Conservation (phyloP, 345 rosid genomes). For the Reutealis trisperma region DNA sequence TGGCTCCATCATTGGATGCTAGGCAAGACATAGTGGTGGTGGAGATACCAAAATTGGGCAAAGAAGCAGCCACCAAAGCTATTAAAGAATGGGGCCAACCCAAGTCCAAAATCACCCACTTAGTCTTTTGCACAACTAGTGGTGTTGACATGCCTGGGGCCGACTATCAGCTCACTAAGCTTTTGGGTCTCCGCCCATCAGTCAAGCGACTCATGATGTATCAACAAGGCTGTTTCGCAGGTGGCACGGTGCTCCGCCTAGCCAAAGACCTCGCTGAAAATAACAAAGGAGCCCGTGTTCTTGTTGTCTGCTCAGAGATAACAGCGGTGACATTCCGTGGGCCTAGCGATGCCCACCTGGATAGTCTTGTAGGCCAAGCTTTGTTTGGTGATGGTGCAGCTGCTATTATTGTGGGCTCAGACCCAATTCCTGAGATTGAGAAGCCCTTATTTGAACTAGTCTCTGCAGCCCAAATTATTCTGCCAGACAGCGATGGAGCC, state of each 20-base stretch:
- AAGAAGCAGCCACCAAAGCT: conserved; percentile 75
- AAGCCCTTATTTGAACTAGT: conserved; percentile 65
- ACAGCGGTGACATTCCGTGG: conserved; percentile 85
- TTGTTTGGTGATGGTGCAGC: conserved; percentile 76
- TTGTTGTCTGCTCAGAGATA: conserved; percentile 75
- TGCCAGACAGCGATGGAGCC: conserved; percentile 73
- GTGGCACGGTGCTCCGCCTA: conserved; percentile 80
- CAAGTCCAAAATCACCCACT: conserved; percentile 79
- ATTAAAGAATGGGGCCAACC: conserved; percentile 89
- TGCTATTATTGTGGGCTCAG: conserved; percentile 65
- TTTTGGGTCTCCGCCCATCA: conserved; percentile 73
- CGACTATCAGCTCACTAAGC: conserved; percentile 87
- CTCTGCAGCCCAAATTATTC: conserved; percentile 65
- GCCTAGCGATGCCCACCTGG: conserved; percentile 64
- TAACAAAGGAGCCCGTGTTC: conserved; percentile 76
- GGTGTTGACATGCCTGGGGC: conserved; percentile 97
- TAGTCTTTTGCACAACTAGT: conserved; percentile 79
- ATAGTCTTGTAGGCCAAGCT: conserved; percentile 70
- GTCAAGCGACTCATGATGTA: conserved; percentile 75
- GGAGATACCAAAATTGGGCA: conserved; percentile 76
- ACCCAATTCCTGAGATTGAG: conserved; percentile 49
- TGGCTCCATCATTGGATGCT: conserved; percentile 70
- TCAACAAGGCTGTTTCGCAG: conserved; percentile 73
- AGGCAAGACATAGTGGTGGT: conserved; percentile 82
- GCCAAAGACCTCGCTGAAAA: conserved; percentile 85